Conservation (phyloP, 176 grass and related monocot species). For the Cymbopogon citratus region DNA sequence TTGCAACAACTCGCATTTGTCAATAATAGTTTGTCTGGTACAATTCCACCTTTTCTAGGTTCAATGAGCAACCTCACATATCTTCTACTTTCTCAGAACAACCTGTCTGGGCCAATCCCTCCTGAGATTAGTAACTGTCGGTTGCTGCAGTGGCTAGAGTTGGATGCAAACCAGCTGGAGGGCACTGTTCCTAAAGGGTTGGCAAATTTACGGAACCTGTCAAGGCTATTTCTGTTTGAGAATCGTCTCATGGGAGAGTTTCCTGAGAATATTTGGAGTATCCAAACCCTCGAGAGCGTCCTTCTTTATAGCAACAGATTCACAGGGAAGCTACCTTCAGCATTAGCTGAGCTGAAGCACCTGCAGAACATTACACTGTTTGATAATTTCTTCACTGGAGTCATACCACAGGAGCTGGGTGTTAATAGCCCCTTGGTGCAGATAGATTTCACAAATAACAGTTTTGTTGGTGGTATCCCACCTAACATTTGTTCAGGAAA, state of each 20-base stretch:
- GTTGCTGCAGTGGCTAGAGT: constrained; percentile 28
- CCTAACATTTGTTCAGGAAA: constrained; percentile 62
- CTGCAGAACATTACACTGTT: constrained; percentile 44
- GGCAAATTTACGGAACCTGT: constrained; percentile 39
- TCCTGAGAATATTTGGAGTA: constrained; percentile 54
- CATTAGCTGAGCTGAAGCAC: constrained; percentile 40
- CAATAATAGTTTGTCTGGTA: constrained; percentile 45
- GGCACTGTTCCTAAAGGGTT: constrained; percentile 47
- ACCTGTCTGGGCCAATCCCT: constrained; percentile 59
- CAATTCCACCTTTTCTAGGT: constrained; percentile 51
- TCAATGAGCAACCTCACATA: constrained; percentile 43
- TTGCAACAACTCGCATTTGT: constrained; percentile 35
- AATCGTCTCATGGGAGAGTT: constrained; percentile 55
- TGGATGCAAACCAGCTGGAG: constrained; percentile 52
- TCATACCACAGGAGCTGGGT: constrained; percentile 54
- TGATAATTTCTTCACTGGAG: constrained; percentile 51
- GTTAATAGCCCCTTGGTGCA: constrained; percentile 33
- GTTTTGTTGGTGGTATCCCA: constrained; percentile 63
- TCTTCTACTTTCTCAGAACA: constrained; percentile 61
- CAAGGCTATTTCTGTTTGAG: constrained; percentile 28
- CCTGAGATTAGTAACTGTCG: constrained; percentile 50
- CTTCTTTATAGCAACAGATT: constrained; percentile 42
- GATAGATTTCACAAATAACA: constrained; percentile 56
- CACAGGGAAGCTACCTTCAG: constrained; percentile 38
- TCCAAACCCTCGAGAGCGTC: constrained; percentile 38